A percentile compares a stretch with the other conserved stretches of the same genome.
These are phyloP conservation scores for Aspergillus aculeatinus DNA, from an alignment of 2,329 filamentous ascomycete species.

Conservation along the genomic window DNA sequence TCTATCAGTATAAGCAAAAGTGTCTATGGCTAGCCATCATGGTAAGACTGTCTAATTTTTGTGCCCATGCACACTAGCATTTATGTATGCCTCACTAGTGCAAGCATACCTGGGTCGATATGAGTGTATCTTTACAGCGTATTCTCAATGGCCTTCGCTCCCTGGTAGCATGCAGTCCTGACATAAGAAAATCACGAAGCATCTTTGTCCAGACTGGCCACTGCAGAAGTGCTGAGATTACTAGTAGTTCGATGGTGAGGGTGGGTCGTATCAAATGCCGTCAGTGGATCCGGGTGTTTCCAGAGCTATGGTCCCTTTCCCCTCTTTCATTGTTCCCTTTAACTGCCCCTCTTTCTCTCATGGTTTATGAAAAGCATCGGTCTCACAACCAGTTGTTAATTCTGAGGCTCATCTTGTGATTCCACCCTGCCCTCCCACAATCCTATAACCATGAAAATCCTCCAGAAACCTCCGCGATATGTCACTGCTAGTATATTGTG, in stretches of 20 bases:
- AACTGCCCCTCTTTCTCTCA: background rate
- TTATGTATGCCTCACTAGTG: too few species aligned
- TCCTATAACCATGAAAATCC: conserved; percentile 5
- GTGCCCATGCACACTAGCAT: too few species aligned
- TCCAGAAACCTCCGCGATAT: conserved; percentile 18
- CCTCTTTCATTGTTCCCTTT: background rate
- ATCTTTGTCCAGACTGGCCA: too few species aligned
- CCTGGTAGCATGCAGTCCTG: too few species aligned
- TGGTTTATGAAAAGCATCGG: background rate
- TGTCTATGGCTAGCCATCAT: too few species aligned
- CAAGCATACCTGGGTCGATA: too few species aligned
- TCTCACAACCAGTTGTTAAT: background rate
- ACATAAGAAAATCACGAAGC: too few species aligned
- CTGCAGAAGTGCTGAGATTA: too few species aligned
- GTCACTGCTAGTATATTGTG: conserved; percentile 21
- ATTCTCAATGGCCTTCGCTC: too few species aligned
- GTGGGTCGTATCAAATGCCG: background rate
- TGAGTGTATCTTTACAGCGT: too few species aligned
- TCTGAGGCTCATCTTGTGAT: background rate
- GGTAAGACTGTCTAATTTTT: too few species aligned
- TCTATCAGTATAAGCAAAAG: too few species aligned
- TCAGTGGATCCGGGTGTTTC: background rate
- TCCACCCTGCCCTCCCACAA: background rate
- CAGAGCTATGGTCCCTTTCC: background rate
- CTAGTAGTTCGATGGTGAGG: background rate